A percentile compares a stretch with the other conserved stretches of the same genome.
phyloP scores from a whole-genome alignment of 1,139 yeast species.

The Eremothecium sinecaudum region DNA sequence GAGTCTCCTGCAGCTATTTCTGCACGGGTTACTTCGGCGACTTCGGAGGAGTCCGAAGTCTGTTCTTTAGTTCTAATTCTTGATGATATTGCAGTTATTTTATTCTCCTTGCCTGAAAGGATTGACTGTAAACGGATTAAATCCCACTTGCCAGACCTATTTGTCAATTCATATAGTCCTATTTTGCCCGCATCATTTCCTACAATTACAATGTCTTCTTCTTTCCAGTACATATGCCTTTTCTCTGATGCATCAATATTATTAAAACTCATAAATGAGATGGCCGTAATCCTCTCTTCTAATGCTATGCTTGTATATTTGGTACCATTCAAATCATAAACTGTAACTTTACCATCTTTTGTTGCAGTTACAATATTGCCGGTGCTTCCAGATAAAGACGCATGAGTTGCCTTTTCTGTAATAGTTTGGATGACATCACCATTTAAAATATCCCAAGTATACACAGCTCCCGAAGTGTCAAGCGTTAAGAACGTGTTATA shows the following conservation, averaged over 20 bases:
- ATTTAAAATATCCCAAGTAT: conserved; percentile 52
- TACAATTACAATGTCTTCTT: conserved; percentile 30
- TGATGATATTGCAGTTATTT: conserved; percentile 17
- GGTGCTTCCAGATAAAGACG: conserved; percentile 45
- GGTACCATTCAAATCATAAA: conserved; percentile 52
- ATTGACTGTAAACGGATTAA: conserved; percentile 15
- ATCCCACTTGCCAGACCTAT: conserved; percentile 23
- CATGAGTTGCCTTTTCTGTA: conserved; percentile 23
- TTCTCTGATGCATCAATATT: conserved; percentile 21
- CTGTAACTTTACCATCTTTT: conserved; percentile 22
- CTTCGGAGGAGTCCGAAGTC: conserved; percentile 5
- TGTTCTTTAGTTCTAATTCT: conserved; percentile 15
- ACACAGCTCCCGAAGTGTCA: conserved; percentile 43
- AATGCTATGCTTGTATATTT: conserved; percentile 24
- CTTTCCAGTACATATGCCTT: conserved; percentile 33
- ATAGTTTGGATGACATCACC: conserved; percentile 42
- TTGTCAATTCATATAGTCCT: conserved; percentile 26
- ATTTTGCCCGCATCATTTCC: conserved; percentile 32
- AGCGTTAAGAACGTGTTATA: conserved; percentile 45
- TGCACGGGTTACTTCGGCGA: conserved; percentile 9
- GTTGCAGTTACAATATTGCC: conserved; percentile 43
- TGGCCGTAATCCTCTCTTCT: conserved; percentile 12
- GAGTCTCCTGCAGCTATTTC: conserved; percentile 16
- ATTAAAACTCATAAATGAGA: conserved; percentile 25
- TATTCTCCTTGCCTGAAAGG: conserved; percentile 14